Conservation (phyloP, 139 green algal genomes). For the Tetraselmis striata region DNA sequence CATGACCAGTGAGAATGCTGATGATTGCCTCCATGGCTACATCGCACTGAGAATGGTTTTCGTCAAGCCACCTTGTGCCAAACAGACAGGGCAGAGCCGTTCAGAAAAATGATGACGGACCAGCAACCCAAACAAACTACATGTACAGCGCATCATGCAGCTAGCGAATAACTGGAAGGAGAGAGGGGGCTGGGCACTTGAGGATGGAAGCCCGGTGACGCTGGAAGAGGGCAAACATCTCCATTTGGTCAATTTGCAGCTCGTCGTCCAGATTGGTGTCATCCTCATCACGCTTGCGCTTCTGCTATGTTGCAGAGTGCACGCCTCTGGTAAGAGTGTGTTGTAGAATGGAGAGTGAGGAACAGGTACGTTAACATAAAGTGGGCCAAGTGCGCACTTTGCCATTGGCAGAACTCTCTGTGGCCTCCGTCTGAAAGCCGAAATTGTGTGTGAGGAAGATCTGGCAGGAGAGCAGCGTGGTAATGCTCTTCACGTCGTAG, state of each 20-base stretch:
- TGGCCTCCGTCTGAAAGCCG: slow-evolving; percentile 6
- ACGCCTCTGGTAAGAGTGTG: no score
- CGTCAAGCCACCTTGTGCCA: slow-evolving; percentile 2
- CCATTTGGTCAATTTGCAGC: slow-evolving; percentile 4
- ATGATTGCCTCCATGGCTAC: slow-evolving; percentile 12
- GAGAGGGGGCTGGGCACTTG: neutral
- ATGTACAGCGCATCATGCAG: no score
- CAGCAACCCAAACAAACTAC: no score
- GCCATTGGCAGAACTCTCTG: neutral
- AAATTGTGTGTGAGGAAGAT: slow-evolving; percentile 19
- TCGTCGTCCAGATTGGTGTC: neutral
- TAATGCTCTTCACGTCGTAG: neutral
- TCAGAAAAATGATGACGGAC: neutral
- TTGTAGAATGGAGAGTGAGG: no score
- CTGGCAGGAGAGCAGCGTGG: slow-evolving; percentile 14
- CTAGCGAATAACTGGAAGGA: no score
- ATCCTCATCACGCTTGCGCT: neutral
- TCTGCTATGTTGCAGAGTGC: no score
- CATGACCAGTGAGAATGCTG: slow-evolving; percentile 3
- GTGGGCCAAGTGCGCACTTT: neutral
- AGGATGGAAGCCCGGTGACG: neutral
- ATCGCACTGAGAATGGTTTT: slow-evolving; percentile 7
- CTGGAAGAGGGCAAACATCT: slow-evolving; percentile 28
- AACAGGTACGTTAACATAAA: no score
- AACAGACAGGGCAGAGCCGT: neutral